Evolutionary conservation across 208 protist species (phyloP).

Genomic region (Trypanosoma conorhini): DNA sequence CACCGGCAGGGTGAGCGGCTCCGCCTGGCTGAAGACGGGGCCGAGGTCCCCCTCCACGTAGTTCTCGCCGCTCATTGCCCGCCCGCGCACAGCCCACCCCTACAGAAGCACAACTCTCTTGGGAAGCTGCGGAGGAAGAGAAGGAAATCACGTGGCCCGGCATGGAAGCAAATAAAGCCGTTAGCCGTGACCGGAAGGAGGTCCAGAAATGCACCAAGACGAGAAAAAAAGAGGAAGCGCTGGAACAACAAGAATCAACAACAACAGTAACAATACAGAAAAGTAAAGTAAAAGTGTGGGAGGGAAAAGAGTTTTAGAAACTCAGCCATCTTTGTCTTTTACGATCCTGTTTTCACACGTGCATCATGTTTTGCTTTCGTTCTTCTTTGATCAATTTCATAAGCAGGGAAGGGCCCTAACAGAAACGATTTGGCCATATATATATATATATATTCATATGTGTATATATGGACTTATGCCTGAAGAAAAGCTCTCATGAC

Average conservation of each 20-base stretch:
- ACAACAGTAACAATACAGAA: constrained; percentile 2
- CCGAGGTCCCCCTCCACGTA: constrained; percentile 82
- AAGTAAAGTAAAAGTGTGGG: neutral
- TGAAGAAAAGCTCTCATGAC: neutral
- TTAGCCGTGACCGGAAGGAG: too few species aligned
- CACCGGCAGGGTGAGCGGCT: constrained; percentile 69
- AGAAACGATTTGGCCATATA: neutral
- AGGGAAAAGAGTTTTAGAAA: constrained; percentile 11
- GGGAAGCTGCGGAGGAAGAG: neutral
- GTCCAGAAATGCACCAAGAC: neutral
- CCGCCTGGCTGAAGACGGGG: constrained; percentile 60
- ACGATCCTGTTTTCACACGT: neutral
- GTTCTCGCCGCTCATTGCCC: constrained; percentile 57
- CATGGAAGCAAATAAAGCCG: too few species aligned
- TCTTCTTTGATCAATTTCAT: neutral
- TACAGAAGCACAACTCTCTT: constrained; percentile 15
- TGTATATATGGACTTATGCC: neutral
- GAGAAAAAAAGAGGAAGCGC: neutral
- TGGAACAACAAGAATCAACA: neutral
- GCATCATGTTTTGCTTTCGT: neutral
- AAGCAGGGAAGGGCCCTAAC: neutral
- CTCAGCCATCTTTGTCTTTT: neutral
- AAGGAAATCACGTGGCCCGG: too few species aligned
- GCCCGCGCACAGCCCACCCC: constrained; percentile 7
- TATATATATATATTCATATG: neutral